These are phyloP conservation scores for Aureobasidium sp. DNA, from an alignment of 2,329 filamentous ascomycete genomes.

Conservation along the genomic window DNA sequence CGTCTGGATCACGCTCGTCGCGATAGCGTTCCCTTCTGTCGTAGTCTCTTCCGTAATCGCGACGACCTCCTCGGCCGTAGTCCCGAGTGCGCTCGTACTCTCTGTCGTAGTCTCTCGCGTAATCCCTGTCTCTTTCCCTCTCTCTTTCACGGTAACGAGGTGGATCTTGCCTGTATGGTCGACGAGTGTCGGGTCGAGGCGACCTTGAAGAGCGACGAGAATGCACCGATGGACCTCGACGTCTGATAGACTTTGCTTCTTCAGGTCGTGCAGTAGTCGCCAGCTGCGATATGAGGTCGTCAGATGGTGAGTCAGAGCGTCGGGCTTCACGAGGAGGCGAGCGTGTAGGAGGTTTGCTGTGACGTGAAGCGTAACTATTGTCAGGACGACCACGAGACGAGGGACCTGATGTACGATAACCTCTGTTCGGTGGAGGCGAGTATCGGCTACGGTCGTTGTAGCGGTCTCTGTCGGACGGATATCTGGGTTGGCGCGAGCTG, in stretches of 20 bases:
- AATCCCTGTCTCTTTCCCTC: slow-evolving; percentile 1
- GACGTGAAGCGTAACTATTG: slow-evolving; percentile 11
- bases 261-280: slow-evolving; percentile 9
- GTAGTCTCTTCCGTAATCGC: slow-evolving; percentile 7
- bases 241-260: slow-evolving; percentile 11
- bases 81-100: neutral
- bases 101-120: slow-evolving; percentile 14
- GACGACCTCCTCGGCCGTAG: slow-evolving; percentile 1
- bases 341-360: slow-evolving; percentile 10
- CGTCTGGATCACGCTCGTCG: slow-evolving; percentile 12
- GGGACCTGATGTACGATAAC: slow-evolving; percentile 2
- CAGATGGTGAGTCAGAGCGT: slow-evolving; percentile 19
- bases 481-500: slow-evolving; percentile 24
- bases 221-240: neutral
- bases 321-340: neutral
- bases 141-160: slow-evolving; percentile 16
- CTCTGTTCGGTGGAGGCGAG: slow-evolving; percentile 12
- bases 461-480: slow-evolving; percentile 22
- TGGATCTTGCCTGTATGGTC: slow-evolving; percentile 23
- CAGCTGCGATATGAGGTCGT: slow-evolving; percentile 17
- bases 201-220: slow-evolving; percentile 19
- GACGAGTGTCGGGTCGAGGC: slow-evolving; percentile 18
- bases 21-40: slow-evolving; percentile 13
- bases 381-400: slow-evolving; percentile 11
- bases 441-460: slow-evolving; percentile 14